Evolutionary conservation across 2,329 filamentous ascomycete species (phyloP), one percentile per base, ranked within the genome.

Genomic region (Monilinia fructigena): DNA sequence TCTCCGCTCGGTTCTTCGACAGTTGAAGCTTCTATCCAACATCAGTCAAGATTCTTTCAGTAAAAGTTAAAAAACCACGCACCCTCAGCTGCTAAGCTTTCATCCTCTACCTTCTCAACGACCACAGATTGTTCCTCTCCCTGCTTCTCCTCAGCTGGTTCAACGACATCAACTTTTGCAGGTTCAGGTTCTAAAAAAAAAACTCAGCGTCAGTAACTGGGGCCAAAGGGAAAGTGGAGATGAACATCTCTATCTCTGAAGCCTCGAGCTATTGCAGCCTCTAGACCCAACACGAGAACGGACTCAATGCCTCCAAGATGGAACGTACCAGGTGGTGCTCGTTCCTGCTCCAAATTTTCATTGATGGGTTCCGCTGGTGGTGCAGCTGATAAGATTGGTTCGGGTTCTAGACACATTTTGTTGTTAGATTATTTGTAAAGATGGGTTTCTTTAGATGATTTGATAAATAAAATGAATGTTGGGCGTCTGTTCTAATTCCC

Each of bases 251-350:
- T 63, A 6, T 63, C 61, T 63, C 20, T 63, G 38, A 47, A 54
- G 31, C 7, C 26, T 55, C 12, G 61, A 20, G 26, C 50, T 45
- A 55, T 42, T 35, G 50, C 26, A 55, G n/a, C 35, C 20, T 63
- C 48, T 20, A 63, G 50, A 55, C 26, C 20, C 38, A 63, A 55
- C 18, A 31, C 38, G 18, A 63, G 61, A 55, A 55, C n/a, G 18
- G 31, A 45, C 28, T n/a, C 38, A 40, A 66, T 38, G n/a, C 55
- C 11, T 23, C 47, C 54, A 35, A 38, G 62, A 61, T 65, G 3
- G 42, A 48, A 60, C 61, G 23, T 55, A 63, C 61, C 61, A 31
- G 40, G 18, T 55, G 52, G 40, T 47, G 50, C 18, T 54, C 55
- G 48, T 55, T 40, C 35, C 50, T 45, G 28, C 50, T 31, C 61